phyloP scores from a whole-genome alignment of 805 yeast genomes.

The Debaryomyces tyrocola region DNA sequence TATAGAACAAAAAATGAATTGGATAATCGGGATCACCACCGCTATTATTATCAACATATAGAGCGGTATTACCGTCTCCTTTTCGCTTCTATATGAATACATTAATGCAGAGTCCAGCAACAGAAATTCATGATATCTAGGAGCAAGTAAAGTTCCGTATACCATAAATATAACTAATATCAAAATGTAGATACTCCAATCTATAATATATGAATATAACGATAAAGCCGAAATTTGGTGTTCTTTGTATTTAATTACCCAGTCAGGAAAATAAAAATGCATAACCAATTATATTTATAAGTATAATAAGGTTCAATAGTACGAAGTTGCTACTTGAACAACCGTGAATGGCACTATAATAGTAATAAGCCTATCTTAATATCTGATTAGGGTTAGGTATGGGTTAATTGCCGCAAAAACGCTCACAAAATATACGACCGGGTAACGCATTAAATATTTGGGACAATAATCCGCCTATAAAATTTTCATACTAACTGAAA shows the following conservation, averaged over 20 bases:
- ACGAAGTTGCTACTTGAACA: too few species aligned
- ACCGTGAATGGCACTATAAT: too few species aligned
- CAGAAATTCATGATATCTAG: slow-evolving; percentile 43
- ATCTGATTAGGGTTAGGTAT: too few species aligned
- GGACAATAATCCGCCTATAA: not conserved
- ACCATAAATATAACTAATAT: slow-evolving; percentile 20
- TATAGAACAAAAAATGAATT: slow-evolving; percentile 19
- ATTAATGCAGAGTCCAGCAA: slow-evolving; percentile 29
- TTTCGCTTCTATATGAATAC: slow-evolving; percentile 35
- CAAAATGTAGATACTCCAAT: slow-evolving; percentile 18
- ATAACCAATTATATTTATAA: not conserved
- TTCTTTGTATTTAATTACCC: slow-evolving; percentile 2
- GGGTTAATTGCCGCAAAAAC: not conserved
- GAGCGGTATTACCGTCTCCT: slow-evolving; percentile 29
- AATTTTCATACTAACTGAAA: not conserved
- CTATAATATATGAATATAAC: slow-evolving; percentile 16
- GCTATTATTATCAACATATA: slow-evolving; percentile 27
- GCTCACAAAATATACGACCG: not conserved
- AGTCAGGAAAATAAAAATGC: slow-evolving; percentile 6
- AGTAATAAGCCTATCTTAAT: too few species aligned
- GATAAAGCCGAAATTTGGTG: slow-evolving; percentile 15
- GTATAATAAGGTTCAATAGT: too few species aligned
- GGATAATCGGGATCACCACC: slow-evolving; percentile 30
- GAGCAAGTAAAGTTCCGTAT: slow-evolving; percentile 33
- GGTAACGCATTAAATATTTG: not conserved